Base-by-base conservation (phyloP, 1,139 yeast genomes). In the Suhomyces yuchorum region DNA sequence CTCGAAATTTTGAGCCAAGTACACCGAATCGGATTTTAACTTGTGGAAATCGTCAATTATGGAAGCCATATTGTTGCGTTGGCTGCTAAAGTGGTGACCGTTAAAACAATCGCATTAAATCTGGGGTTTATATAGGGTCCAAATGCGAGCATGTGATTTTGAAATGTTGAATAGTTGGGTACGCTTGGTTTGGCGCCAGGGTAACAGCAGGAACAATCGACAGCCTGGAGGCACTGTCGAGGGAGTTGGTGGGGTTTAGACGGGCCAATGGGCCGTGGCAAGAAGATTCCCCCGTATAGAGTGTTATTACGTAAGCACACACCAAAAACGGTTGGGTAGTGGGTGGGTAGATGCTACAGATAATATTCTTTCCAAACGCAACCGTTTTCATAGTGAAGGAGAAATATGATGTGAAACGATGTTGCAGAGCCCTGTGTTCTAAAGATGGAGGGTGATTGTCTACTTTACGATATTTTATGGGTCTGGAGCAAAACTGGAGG, bases 1-100 rank as follows among this genome's bases (percentile, higher is more conserved):
- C 28, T 49, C 37, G 48, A 63, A 58, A 53, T 68, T 59, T 18
- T 51, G 38, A 23, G 47, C 40, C 43, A 56, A 44, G 46, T 51
- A 47, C 3, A 50, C 47, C 11, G 54, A 23, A 11, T 53, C 58
- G 8, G 28, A 18, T n/a, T 48, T 40, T 15, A 56, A 44, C 17
- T 38, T 22, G 14, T 43, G 22, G 30, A 52, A 40, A 9, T 55
- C 58, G 23, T 48, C 47, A 19, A 42, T 24, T 19, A 56, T 36
- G 6, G 50, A 37, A 43, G 51, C 40, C 50, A 42, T 47, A 19
- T 22, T 17, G 42, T 19, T 22, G 23, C 8, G 12, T 18, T 18
- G 37, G 14, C 24, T 34, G 37, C 37, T 34, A 34, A 34, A 19
- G 14, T 22, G 12, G 28, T 26, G 30, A 26, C 30, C 30, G 24